Evolutionary conservation across 345 rosid genomes (phyloP), one percentile per base, ranked within the genome.

Genomic region (Clarkia xantiana): DNA sequence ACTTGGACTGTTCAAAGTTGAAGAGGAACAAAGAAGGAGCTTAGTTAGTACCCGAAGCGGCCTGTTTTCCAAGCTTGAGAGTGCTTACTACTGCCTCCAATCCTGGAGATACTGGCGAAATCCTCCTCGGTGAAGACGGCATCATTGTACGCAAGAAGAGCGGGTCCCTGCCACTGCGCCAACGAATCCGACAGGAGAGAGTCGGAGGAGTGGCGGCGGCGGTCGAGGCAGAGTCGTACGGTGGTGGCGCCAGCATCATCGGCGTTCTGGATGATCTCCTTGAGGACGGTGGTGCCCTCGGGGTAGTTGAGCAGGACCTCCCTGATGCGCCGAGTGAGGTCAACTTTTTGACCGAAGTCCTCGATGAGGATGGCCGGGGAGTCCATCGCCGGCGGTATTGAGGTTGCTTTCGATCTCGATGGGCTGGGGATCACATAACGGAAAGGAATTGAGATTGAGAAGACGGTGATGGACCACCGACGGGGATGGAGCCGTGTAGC

Each of bases 291-390:
- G 51, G 90, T 82, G 10, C 97, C 97, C 59, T 89, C 97, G 22
- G 97, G 97, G 40, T 89, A 89, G 78, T 85, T 89, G 61, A 85
- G 45, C 44, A 89, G 67, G 55, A 89, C 97, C 73, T 89, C 97
- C 41, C 97, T 78, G 78, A 89, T 89, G 59, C 95, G 76, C 42
- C 97, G 90, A 42, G 95, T 85, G 36, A 89, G 79, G 90, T 89
- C 97, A 18, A 89, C 97, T 65, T 85, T 89, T 66, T 89, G 97
- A 52, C 97, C 97, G 73, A 89, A 89, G 78, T 89, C 97, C 63
- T 89, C 97, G 9, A 89, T 75, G 52, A 85, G 61, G 57, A 78
- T 48, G 47, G 79, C 34, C 62, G 76, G 76, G 12, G 81, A 67
- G 52, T 72, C 80, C 82, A 72, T 79, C 89, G 73, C 77, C 18